These are phyloP conservation scores for Urochloa ruziziensis DNA, from an alignment of 176 grass and related monocot species.

Conservation along the genomic window DNA sequence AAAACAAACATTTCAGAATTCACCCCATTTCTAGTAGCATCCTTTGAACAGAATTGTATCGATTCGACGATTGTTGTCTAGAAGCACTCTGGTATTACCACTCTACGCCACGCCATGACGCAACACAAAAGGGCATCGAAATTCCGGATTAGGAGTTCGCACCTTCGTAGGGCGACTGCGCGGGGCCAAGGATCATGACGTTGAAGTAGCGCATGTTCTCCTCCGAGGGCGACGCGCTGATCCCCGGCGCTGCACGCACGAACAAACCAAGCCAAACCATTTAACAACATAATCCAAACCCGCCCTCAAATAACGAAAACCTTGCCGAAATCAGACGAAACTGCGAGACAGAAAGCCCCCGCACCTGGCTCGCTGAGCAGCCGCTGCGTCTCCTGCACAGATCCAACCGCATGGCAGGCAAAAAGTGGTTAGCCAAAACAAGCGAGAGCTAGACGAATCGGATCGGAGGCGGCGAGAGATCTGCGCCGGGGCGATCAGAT, in stretches of 20 bases:
- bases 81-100: neutral
- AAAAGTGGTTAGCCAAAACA: neutral
- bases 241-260: conserved; percentile 76
- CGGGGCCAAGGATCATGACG: conserved; percentile 95
- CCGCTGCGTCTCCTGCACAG: conserved; percentile 87
- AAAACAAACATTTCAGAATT: conserved; percentile 10
- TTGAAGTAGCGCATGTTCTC: conserved; percentile 99
- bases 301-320: neutral
- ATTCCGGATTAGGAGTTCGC: neutral
- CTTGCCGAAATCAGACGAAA: conserved; percentile 5
- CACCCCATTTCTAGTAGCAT: neutral
- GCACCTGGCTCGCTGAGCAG: conserved; percentile 96
- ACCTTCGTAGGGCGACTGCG: conserved; percentile 88
- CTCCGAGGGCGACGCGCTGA: conserved; percentile 92
- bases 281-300: neutral
- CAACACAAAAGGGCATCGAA: neutral
- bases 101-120: neutral
- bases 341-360: neutral
- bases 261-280: neutral
- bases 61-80: neutral
- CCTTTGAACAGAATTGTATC: conserved; percentile 2
- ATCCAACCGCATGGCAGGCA: conserved; percentile 23
- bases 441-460: neutral
- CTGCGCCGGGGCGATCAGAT: conserved; percentile 29
- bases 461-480: conserved; percentile 21